A percentile compares a stretch with the other conserved stretches of the same genome.
Conservation (phyloP, 2,329 filamentous ascomycete genomes). For the Diaporthe sp. region DNA sequence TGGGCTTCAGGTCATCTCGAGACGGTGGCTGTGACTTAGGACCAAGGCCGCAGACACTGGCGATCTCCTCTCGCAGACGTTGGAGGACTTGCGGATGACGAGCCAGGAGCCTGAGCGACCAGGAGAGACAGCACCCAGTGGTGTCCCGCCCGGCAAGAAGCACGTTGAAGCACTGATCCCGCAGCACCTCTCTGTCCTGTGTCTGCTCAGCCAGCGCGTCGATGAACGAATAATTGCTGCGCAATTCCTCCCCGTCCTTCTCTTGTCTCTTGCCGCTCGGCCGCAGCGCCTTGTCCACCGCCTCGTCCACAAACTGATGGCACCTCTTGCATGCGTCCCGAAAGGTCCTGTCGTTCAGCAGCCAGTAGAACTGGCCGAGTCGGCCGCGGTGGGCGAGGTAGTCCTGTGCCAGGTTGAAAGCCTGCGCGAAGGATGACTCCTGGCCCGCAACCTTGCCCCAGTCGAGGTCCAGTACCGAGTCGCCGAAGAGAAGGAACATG, state of each 20-base stretch:
- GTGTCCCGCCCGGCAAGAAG: constrained; percentile 44
- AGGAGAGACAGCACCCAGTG: constrained; percentile 43
- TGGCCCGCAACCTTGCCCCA: constrained; percentile 24
- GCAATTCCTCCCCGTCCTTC: not conserved
- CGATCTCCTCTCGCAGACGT: constrained; percentile 41
- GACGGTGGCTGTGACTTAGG: constrained; percentile 36
- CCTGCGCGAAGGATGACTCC: constrained; percentile 19
- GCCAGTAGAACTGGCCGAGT: constrained; percentile 25
- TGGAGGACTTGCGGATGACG: constrained; percentile 41
- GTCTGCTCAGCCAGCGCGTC: constrained; percentile 15
- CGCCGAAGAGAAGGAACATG: constrained; percentile 31
- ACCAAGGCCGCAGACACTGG: constrained; percentile 37
- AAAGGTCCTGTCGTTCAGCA: constrained; percentile 23
- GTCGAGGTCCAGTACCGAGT: constrained; percentile 14
- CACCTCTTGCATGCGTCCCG: constrained; percentile 22
- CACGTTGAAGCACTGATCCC: constrained; percentile 44
- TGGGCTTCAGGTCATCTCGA: constrained; percentile 39
- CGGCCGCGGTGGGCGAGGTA: constrained; percentile 27
- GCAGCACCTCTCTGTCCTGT: constrained; percentile 35
- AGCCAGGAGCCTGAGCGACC: constrained; percentile 44
- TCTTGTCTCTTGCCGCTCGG: not conserved
- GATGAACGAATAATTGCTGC: constrained; percentile 22
- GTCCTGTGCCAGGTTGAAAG: constrained; percentile 23
- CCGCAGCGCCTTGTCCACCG: constrained; percentile 20
- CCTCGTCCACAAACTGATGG: constrained; percentile 15